Percentiles rank a stretch among this genome's conserved stretches.
These are phyloP conservation scores for Mytilinidion resinicola DNA, from an alignment of 495 filamentous ascomycete genomes.

Conservation along the genomic window DNA sequence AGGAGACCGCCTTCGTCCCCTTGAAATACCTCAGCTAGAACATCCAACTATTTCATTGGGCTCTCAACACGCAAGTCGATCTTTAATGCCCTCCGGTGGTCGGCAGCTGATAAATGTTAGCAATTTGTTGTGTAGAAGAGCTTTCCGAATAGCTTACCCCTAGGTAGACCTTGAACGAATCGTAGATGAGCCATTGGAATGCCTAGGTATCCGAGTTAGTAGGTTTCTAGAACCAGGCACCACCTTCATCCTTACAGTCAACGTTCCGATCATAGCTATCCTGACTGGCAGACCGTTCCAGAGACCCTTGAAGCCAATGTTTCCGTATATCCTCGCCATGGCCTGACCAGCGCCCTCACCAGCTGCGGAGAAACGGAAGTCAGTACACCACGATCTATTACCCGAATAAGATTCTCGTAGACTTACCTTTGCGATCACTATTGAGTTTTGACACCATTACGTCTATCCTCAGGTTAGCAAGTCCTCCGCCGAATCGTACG, in stretches of 20 bases:
- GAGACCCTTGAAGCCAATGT: conserved; percentile 62
- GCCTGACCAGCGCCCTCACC: conserved; percentile 58
- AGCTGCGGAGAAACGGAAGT: conserved; percentile 33
- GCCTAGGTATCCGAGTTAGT: conserved; percentile 40
- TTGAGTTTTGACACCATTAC: conserved; percentile 71
- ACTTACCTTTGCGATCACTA: conserved; percentile 54
- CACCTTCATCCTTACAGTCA: conserved; percentile 13
- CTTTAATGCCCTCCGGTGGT: conserved; percentile 55
- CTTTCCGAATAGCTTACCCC: conserved; percentile 37
- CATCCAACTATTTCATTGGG: too few species aligned
- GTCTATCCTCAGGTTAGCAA: conserved; percentile 39
- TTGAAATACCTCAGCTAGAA: too few species aligned
- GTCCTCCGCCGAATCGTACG: conserved; percentile 11
- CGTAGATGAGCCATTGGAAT: conserved; percentile 75
- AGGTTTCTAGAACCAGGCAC: conserved; percentile 27
- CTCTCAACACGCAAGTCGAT: neutral
- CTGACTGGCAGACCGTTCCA: conserved; percentile 65
- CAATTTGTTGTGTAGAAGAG: neutral
- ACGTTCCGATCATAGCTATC: conserved; percentile 58
- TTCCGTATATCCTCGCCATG: conserved; percentile 61
- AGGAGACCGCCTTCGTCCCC: too few species aligned
- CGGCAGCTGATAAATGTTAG: conserved; percentile 39
- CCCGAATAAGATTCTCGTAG: neutral
- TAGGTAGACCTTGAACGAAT: conserved; percentile 69
- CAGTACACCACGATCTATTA: conserved; percentile 14